Evolutionary conservation across 2,329 filamentous ascomycete species (phyloP), one percentile per base, ranked within the genome.

Genomic region (Chaetomium sp.): DNA sequence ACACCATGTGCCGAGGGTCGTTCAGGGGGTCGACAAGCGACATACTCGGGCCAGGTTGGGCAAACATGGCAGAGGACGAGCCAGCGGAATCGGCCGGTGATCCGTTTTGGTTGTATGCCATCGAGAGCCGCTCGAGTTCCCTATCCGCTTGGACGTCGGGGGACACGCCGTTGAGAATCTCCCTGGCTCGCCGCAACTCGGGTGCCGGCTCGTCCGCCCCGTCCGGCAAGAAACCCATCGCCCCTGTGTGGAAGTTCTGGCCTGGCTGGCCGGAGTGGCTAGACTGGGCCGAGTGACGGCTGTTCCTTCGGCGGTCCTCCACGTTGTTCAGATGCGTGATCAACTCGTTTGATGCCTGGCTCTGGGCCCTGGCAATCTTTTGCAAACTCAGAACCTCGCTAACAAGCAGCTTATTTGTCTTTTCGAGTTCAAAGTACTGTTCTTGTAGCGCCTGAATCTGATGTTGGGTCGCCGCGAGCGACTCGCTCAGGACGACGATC

Each of bases 371-470:
- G 64, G 87, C 77, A 74, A 86, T 82, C 74, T 87, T 87, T 66
- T 88, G 86, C 66, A 88, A 74, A 53, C 82, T 81, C 67, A 87
- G 71, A 23, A 89, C 83, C 72, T 89, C 86, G 66, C 86, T 85
- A 47, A 88, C 80, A 55, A 90, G 82, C 21, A 87, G 78, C 69
- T 84, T 82, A 73, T 89, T 88, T 12, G 84, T 83, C 69, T 87
- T 83, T 16, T 83, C 79, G 60, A 97, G 84, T 72, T 96, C 92
- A 66, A 89, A 88, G 75, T 93, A 95, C 68, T 92, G 86, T 71
- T 94, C 91, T 72, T 95, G 91, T 49, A 98, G 81, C 64, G 90
- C 87, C 74, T 97, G 92, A 49, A 98, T 87, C 76, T 98, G 94
- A 74, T 96, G 92, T 73, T 97, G 92, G 6, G 93, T 96, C 10